phyloP scores from a whole-genome alignment of 139 green algal genomes.

The Picochlorum sp. region DNA sequence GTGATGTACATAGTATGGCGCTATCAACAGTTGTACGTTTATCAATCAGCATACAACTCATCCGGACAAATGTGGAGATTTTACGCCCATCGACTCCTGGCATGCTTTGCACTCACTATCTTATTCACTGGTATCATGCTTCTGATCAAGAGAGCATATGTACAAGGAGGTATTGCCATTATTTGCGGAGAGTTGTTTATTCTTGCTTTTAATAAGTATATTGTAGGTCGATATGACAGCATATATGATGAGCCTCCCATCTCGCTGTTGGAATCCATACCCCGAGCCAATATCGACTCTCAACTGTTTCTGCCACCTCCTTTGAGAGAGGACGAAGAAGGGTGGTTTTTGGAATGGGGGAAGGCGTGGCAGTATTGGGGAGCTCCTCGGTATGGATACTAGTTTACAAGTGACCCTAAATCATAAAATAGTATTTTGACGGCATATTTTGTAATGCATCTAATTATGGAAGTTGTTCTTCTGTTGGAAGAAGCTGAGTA shows the following conservation, averaged over 20 bases:
- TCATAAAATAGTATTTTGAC: too few relatives aligned
- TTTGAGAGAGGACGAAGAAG: constrained; percentile 7
- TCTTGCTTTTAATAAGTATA: constrained; percentile 16
- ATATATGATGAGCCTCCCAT: constrained; percentile 1
- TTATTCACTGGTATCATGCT: constrained; percentile 32
- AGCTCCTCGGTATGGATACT: constrained; percentile 8
- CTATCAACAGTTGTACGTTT: constrained; percentile 50
- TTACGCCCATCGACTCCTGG: constrained; percentile 14
- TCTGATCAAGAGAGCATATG: constrained; percentile 29
- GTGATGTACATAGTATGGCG: constrained; percentile 34
- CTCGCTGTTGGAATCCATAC: constrained; percentile 2
- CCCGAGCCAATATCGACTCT: constrained; percentile 5
- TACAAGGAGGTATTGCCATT: constrained; percentile 6
- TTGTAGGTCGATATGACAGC: constrained; percentile 7
- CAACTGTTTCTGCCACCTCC: constrained; percentile 14
- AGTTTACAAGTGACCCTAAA: too few relatives aligned
- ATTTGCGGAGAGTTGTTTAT: constrained; percentile 20
- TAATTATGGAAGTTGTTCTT: not conserved
- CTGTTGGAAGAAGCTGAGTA: too few relatives aligned
- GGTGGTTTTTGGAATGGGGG: constrained; percentile 15
- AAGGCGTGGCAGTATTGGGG: constrained; percentile 20
- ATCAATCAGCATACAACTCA: constrained; percentile 24
- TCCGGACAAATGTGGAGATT: constrained; percentile 19
- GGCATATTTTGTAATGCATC: not conserved
- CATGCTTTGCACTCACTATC: constrained; percentile 29